Conservation (phyloP, 805 yeast genomes). For the Dipodascus geniculatus region DNA sequence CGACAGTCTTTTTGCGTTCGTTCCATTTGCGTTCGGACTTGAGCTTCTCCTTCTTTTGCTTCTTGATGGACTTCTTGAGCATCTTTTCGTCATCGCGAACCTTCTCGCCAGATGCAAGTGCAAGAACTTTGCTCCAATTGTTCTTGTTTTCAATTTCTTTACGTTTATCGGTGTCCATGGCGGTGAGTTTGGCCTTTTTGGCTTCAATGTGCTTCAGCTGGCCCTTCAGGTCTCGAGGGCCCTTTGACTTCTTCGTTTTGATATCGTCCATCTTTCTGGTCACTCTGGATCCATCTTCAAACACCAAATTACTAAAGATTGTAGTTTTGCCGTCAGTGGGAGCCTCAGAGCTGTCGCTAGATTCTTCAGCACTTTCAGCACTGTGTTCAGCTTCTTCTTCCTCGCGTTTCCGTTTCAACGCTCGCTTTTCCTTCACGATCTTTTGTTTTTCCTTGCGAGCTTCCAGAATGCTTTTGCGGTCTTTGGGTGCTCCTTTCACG, state of each 20-base stretch:
- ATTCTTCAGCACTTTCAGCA: conserved; percentile 28
- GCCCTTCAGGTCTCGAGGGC: conserved; percentile 78
- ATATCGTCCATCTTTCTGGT: conserved; percentile 55
- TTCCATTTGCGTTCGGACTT: conserved; percentile 87
- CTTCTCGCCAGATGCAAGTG: conserved; percentile 80
- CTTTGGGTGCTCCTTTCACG: background rate
- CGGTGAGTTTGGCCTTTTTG: conserved; percentile 51
- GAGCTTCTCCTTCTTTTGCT: conserved; percentile 71
- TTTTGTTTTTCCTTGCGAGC: conserved; percentile 31
- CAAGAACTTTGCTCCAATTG: conserved; percentile 74
- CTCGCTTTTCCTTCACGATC: conserved; percentile 24
- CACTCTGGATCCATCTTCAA: conserved; percentile 68
- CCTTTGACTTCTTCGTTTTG: conserved; percentile 52
- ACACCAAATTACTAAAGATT: conserved; percentile 71
- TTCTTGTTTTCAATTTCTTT: conserved; percentile 52
- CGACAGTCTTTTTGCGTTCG: conserved; percentile 74
- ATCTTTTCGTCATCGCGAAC: conserved; percentile 83
- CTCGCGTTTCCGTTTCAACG: conserved; percentile 24
- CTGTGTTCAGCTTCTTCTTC: conserved; percentile 26
- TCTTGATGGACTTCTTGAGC: conserved; percentile 73
- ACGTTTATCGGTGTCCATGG: conserved; percentile 51
- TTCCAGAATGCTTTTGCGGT: conserved; percentile 39
- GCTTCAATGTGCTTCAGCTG: conserved; percentile 68
- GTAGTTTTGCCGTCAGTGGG: conserved; percentile 24
- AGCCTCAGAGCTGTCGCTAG: conserved; percentile 26